These are phyloP conservation scores for Termitomyces sp. DNA, from an alignment of 768 basidiomycete genomes.

Conservation along the genomic window DNA sequence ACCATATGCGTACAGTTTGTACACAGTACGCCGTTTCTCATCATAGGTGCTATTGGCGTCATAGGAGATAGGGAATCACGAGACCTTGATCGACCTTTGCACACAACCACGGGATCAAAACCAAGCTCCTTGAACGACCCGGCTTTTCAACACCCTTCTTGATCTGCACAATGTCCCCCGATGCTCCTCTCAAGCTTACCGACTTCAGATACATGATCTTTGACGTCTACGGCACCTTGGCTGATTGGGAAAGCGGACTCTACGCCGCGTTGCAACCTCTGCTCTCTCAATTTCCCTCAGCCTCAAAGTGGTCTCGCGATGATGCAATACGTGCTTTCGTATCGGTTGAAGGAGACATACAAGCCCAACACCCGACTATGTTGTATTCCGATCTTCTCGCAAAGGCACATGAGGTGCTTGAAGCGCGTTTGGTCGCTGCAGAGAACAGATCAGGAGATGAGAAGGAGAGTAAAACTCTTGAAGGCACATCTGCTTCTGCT, in stretches of 20 bases:
- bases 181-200: constrained; percentile 30
- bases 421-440: constrained; percentile 33
- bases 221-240: constrained; percentile 77
- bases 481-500: constrained; percentile 15
- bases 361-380: constrained; percentile 54
- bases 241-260: constrained; percentile 78
- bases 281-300: constrained; percentile 39
- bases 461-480: constrained; percentile 16
- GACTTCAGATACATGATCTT: constrained; percentile 60
- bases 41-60: neutral
- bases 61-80: neutral
- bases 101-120: neutral
- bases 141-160: neutral
- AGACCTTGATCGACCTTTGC: neutral
- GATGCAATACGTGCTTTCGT: constrained; percentile 53
- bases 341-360: constrained; percentile 54
- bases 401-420: constrained; percentile 39
- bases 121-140: no score
- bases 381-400: constrained; percentile 64
- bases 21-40: neutral
- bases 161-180: neutral
- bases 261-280: constrained; percentile 53
- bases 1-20: neutral
- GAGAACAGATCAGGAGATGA: constrained; percentile 20
- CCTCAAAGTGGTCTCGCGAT: constrained; percentile 44